Evolutionary conservation across 805 yeast genomes (phyloP), one percentile per base, ranked within the genome.

Genomic region (Yarrowia sp.): DNA sequence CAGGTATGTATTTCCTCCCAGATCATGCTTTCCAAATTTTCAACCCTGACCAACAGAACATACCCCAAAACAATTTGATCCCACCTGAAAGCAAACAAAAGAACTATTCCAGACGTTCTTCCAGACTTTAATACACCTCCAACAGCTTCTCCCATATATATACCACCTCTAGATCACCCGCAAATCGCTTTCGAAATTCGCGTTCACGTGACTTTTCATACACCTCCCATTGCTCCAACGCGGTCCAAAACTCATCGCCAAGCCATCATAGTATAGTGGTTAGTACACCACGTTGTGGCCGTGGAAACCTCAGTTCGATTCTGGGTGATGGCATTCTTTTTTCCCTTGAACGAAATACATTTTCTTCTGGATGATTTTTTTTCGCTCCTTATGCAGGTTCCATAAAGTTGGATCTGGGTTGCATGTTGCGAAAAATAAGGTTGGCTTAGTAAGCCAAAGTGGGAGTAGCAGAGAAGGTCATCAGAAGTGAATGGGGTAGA

Each of bases 241-340:
- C 36, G 10, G 15, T 7, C n/a, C 1, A 36, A 35, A 36, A 11
- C 15, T 15, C 8, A 56, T 42, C 22, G 63, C 38, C 63, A 56
- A 55, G 67, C 67, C 67, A 49, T 63, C 56, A 49, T 63, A 72
- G 81, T 84, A 84, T 84, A 84, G 87, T 84, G 87, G 87, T 84
- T 77, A 84, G 86, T 84, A 84, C 86, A 83, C 83, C 78, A 82
- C 86, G 83, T 83, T 83, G 86, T 84, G 86, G 86, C 86, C 83
- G 86, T 48, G 55, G 83, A 83, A 82, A 83, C 86, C 86, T 86
- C 82, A 84, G 86, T 84, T 84, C 87, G 86, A 83, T 83, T 84
- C 86, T 84, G 82, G 86, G 86, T 80, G 80, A 80, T 85, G 86
- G 86, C 86, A 84, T n/a, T 71, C 64, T 71, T 76, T 78, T 79